Percentiles rank a stretch among this genome's conserved stretches.
Conservation (phyloP, 2,329 filamentous ascomycete species). For the Penicillium sp. region DNA sequence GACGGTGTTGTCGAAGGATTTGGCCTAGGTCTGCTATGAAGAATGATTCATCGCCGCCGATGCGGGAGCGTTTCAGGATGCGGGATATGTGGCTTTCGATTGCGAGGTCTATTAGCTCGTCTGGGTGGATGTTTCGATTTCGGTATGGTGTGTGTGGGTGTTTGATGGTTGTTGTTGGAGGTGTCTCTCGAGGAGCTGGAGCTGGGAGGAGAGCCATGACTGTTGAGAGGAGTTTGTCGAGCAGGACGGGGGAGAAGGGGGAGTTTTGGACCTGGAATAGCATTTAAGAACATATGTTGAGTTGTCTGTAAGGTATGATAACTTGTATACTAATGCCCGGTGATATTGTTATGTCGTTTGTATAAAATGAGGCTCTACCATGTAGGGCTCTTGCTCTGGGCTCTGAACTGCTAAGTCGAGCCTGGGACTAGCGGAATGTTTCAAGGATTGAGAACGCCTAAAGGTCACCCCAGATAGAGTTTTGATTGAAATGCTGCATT, state of each 20-base stretch:
- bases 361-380: background rate
- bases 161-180: background rate
- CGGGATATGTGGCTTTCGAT: constrained; percentile 12
- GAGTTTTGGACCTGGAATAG: constrained; percentile 7
- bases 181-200: background rate
- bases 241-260: background rate
- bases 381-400: background rate
- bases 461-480: background rate
- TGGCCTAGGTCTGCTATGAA: constrained; percentile 23
- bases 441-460: background rate
- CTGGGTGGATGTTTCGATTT: constrained; percentile 5
- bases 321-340: no score
- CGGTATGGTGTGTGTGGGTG: background rate
- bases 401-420: no score
- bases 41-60: constrained; percentile 20
- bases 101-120: constrained; percentile 14
- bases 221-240: constrained; percentile 5
- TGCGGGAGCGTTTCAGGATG: constrained; percentile 1
- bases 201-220: constrained; percentile 7
- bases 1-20: constrained; percentile 17
- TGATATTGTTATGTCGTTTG: background rate
- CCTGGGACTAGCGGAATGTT: background rate
- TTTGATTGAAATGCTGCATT: constrained; percentile 4
- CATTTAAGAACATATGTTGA: background rate
- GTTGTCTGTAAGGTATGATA: background rate